Conservation (phyloP, 116 monocot genomes). For the Trichopus zeylanicus region DNA sequence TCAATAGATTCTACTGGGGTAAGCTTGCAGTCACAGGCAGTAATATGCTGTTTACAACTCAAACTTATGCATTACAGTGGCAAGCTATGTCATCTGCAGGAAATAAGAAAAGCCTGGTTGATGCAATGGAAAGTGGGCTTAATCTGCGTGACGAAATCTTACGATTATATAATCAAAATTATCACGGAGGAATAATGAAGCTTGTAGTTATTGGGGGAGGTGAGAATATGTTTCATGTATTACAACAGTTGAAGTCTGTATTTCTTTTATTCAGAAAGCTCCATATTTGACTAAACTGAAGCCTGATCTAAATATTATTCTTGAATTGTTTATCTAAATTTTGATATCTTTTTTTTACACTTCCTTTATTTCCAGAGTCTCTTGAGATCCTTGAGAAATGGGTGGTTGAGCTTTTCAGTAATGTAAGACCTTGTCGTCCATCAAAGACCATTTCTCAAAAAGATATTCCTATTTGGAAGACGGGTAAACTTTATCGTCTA, state of each 20-base stretch:
- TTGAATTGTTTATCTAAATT: not conserved
- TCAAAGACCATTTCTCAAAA: conserved; percentile 13
- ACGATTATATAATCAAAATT: conserved; percentile 61
- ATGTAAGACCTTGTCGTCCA: conserved; percentile 46
- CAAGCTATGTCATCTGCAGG: conserved; percentile 26
- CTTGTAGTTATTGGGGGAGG: conserved; percentile 98
- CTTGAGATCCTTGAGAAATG: conserved; percentile 80
- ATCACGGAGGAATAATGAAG: conserved; percentile 86
- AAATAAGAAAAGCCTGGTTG: conserved; percentile 86
- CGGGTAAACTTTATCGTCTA: conserved; percentile 65
- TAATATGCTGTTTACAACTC: not conserved
- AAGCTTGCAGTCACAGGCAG: conserved; percentile 8
- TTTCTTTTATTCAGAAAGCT: too few relatives aligned
- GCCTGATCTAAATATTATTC: too few relatives aligned
- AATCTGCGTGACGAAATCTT: conserved; percentile 88
- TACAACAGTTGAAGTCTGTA: too few relatives aligned
- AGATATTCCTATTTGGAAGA: conserved; percentile 60
- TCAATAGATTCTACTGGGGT: conserved; percentile 99
- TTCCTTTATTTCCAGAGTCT: conserved; percentile 44
- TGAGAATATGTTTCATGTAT: conserved; percentile 13
- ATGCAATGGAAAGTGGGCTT: conserved; percentile 84
- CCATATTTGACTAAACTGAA: too few relatives aligned
- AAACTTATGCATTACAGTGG: not conserved
- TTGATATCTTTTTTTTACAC: not conserved
- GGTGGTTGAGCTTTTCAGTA: conserved; percentile 75